Conservation (phyloP, 495 filamentous ascomycete species). For the Penicillium manginii region DNA sequence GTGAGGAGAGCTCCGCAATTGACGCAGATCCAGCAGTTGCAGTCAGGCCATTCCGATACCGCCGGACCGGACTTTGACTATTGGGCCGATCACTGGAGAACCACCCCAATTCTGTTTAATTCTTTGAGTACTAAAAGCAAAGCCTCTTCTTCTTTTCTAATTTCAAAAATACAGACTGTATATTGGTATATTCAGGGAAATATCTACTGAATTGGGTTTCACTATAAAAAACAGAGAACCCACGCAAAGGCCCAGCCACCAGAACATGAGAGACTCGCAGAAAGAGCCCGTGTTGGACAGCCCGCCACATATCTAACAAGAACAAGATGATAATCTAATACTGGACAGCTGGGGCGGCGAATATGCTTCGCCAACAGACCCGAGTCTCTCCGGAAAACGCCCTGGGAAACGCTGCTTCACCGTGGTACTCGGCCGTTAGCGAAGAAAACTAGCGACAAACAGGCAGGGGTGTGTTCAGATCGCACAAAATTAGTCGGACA, state of each 20-base stretch:
- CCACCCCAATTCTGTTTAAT: background rate
- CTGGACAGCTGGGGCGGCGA: background rate
- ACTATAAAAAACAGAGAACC: background rate
- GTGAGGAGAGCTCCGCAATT: constrained; percentile 29
- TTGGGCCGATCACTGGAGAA: background rate
- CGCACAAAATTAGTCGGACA: background rate
- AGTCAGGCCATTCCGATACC: constrained; percentile 33
- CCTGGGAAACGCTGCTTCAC: background rate
- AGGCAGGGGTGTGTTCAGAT: background rate
- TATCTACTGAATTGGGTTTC: background rate
- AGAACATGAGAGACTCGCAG: background rate
- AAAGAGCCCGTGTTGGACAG: background rate
- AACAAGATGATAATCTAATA: constrained; percentile 3
- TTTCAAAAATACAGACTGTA: background rate
- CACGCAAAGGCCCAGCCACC: background rate
- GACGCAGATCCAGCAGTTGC: constrained; percentile 23
- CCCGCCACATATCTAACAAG: constrained; percentile 1
- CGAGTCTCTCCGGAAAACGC: constrained; percentile 6
- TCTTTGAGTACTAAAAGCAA: too few species aligned
- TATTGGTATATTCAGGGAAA: constrained; percentile 3
- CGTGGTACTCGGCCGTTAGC: background rate
- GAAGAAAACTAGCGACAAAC: background rate
- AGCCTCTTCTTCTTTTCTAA: background rate
- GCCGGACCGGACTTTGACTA: constrained; percentile 18
- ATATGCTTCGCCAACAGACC: background rate